phyloP scores from a whole-genome alignment of 768 basidiomycete genomes.

The Agaricus bisporus region DNA sequence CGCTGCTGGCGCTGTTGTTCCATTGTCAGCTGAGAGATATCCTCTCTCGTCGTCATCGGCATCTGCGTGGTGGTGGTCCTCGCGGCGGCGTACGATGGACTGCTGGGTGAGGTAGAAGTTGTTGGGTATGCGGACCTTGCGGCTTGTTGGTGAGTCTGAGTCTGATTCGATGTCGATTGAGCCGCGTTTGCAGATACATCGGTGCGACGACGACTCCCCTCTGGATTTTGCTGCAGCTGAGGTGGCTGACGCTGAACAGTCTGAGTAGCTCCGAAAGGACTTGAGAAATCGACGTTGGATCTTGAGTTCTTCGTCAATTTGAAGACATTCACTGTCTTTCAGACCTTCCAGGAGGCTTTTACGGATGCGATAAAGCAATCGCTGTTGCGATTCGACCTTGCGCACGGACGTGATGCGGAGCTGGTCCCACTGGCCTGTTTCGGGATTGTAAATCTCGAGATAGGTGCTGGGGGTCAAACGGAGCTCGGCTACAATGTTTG shows the following conservation, averaged over 20 bases:
- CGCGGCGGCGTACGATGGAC: constrained; percentile 5
- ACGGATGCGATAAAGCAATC: constrained; percentile 56
- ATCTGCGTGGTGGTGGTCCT: no score
- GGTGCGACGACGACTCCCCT: not conserved
- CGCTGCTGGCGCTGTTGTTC: constrained; percentile 6
- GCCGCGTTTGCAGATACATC: constrained; percentile 18
- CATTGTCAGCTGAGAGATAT: constrained; percentile 6
- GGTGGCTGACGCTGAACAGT: not conserved
- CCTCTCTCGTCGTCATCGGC: constrained; percentile 1
- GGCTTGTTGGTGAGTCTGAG: constrained; percentile 3
- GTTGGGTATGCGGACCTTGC: constrained; percentile 26
- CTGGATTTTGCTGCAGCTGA: not conserved
- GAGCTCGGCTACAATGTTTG: constrained; percentile 47
- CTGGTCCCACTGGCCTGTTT: constrained; percentile 60
- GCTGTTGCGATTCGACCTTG: constrained; percentile 51
- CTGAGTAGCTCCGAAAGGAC: constrained; percentile 11
- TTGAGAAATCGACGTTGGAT: constrained; percentile 28
- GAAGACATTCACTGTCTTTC: constrained; percentile 49
- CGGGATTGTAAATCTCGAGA: constrained; percentile 53
- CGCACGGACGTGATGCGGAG: constrained; percentile 56
- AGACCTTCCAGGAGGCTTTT: constrained; percentile 54
- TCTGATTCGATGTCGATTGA: constrained; percentile 12
- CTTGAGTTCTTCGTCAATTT: constrained; percentile 49
- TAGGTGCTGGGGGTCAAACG: constrained; percentile 46
- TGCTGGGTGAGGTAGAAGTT: constrained; percentile 22